Conservation (phyloP, 805 yeast species). For the Starmera quercuum region DNA sequence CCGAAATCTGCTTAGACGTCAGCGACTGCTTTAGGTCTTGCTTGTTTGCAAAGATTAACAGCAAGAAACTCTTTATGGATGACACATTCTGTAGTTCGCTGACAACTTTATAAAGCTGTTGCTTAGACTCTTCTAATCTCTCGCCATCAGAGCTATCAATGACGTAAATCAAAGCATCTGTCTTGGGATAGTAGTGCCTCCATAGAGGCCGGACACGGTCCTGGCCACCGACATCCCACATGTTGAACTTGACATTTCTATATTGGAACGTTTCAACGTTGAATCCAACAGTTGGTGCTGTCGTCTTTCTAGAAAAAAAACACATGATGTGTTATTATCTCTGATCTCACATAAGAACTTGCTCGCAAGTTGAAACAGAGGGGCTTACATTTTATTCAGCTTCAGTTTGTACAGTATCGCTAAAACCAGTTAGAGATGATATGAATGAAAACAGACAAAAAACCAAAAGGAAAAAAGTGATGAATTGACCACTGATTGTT, state of each 20-base stretch:
- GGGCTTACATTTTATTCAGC: slow-evolving; percentile 48
- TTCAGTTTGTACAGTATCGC: slow-evolving; percentile 77
- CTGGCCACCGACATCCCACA: slow-evolving; percentile 97
- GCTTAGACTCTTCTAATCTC: slow-evolving; percentile 70
- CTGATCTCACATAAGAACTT: not conserved
- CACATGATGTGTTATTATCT: slow-evolving; percentile 14
- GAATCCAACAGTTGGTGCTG: slow-evolving; percentile 92
- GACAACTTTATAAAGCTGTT: slow-evolving; percentile 69
- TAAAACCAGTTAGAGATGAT: too few species aligned
- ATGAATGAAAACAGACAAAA: too few species aligned
- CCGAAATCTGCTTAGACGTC: slow-evolving; percentile 80
- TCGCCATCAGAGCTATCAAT: slow-evolving; percentile 73
- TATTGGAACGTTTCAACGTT: slow-evolving; percentile 83
- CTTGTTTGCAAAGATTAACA: slow-evolving; percentile 85
- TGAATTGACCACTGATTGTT: not conserved
- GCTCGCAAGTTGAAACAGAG: too few species aligned
- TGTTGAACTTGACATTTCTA: slow-evolving; percentile 75
- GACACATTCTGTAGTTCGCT: slow-evolving; percentile 55
- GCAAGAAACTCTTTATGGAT: slow-evolving; percentile 59
- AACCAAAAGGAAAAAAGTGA: not conserved
- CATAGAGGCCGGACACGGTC: slow-evolving; percentile 86
- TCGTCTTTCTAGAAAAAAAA: slow-evolving; percentile 32
- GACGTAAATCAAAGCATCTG: slow-evolving; percentile 86
- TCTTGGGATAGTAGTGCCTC: slow-evolving; percentile 93
- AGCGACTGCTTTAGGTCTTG: slow-evolving; percentile 92